These are phyloP conservation scores for Alternaria incomplexa DNA, from an alignment of 2,329 filamentous ascomycete species.

Conservation along the genomic window DNA sequence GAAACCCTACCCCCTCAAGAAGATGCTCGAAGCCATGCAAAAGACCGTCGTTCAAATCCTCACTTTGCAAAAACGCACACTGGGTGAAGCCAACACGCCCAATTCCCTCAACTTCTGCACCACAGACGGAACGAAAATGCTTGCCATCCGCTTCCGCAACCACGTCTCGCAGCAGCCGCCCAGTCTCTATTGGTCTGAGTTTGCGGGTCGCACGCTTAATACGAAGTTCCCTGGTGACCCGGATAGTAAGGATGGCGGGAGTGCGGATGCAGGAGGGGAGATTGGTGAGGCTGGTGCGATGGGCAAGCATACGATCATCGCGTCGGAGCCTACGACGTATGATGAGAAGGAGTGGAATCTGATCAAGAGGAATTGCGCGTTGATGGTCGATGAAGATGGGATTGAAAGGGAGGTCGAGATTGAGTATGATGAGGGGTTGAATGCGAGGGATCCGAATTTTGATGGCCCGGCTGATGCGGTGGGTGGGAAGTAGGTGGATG, in stretches of 20 bases:
- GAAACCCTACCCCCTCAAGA: constrained; percentile 47
- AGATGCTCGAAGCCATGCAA: constrained; percentile 56
- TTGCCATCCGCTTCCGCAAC: constrained; percentile 61
- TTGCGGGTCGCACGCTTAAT: constrained; percentile 60
- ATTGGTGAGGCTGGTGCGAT: constrained; percentile 50
- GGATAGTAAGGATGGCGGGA: constrained; percentile 47
- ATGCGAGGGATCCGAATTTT: constrained; percentile 49
- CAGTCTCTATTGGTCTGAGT: constrained; percentile 58
- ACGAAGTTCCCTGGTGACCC: constrained; percentile 59
- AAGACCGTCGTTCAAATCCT: constrained; percentile 57
- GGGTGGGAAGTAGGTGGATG: background rate
- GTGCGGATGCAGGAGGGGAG: constrained; percentile 42
- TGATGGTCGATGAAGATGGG: constrained; percentile 53
- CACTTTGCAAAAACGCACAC: constrained; percentile 51
- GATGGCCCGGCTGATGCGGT: constrained; percentile 2
- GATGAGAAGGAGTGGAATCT: constrained; percentile 59
- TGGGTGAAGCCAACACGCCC: constrained; percentile 50
- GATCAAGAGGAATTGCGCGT: constrained; percentile 55
- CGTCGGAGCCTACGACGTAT: constrained; percentile 62
- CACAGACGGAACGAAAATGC: constrained; percentile 58
- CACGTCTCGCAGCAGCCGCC: constrained; percentile 60
- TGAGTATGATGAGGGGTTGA: constrained; percentile 48
- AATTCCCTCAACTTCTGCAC: constrained; percentile 61
- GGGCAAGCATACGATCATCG: constrained; percentile 61
- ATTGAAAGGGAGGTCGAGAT: constrained; percentile 45